Evolutionary conservation across 306 rosid genomes (phyloP).

Genomic region (Vigna mungo): DNA sequence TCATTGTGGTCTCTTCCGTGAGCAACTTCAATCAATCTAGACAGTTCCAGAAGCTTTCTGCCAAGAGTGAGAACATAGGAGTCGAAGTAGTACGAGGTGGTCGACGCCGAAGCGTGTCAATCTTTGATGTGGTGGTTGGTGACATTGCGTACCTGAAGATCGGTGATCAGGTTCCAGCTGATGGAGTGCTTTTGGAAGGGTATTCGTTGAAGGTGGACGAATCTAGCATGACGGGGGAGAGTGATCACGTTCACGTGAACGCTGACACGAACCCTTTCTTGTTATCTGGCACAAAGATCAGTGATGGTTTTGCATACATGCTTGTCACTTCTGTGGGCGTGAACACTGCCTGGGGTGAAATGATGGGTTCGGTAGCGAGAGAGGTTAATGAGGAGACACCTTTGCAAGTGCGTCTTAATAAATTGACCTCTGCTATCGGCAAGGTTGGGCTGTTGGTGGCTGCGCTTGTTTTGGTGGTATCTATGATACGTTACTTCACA

Average conservation of each 20-base stretch:
- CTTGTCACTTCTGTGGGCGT: slow-evolving; percentile 17
- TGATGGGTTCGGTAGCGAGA: neutral
- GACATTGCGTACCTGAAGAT: slow-evolving; percentile 1
- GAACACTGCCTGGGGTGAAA: slow-evolving; percentile 6
- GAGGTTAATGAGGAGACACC: slow-evolving; percentile 22
- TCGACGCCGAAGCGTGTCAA: neutral
- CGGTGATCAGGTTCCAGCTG: neutral
- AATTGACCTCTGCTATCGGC: neutral
- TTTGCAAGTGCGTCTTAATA: slow-evolving; percentile 13
- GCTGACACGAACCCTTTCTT: neutral
- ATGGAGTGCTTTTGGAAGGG: slow-evolving; percentile 9
- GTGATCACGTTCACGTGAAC: slow-evolving; percentile 3
- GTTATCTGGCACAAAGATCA: slow-evolving; percentile 14
- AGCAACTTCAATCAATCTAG: slow-evolving; percentile 9
- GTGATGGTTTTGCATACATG: slow-evolving; percentile 14
- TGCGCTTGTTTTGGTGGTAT: neutral
- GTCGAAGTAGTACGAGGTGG: slow-evolving; percentile 7
- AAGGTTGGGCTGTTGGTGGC: slow-evolving; percentile 1
- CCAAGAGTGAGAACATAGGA: neutral
- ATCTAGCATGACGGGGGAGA: slow-evolving; percentile 18
- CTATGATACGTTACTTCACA: neutral
- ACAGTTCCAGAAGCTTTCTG: neutral
- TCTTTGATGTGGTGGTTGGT: neutral
- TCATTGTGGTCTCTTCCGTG: slow-evolving; percentile 5
- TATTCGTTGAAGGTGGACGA: slow-evolving; percentile 7